Base-by-base conservation (phyloP, 2,329 filamentous ascomycete species). In the Hypomyces perniciosus region DNA sequence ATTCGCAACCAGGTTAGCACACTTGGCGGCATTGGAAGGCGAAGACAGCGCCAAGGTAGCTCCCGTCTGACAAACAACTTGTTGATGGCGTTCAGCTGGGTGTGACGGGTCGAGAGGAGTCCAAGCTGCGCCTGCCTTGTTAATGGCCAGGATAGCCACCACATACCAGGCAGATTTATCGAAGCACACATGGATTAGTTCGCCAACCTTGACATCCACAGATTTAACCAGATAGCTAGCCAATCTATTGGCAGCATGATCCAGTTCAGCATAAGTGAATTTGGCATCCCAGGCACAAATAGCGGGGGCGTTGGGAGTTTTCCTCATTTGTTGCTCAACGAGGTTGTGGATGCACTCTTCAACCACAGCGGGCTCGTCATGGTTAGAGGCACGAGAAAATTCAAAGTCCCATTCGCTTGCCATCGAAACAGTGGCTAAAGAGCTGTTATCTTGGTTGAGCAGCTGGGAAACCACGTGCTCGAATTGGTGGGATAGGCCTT, bases 81-180 rank as follows among this genome's bases (percentile, higher is more conserved):
- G 33, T n/a, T 54, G 31, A 5, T 50, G 46, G 26, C 51, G 51
- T 20, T 53, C 40, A 20, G 29, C 12, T 7, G 51, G 51, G n/a
- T 53, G 51, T 12, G 46, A 44, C 4, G 51, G 51, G 6, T 53
- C 51, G 3, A 53, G 46, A 1, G 51, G 51, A 35, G 33, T 41
- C 46, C 46, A 53, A 10, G 46, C 51, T 8, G 46, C 51, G 26
- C 51, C 51, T 2, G 51, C 51, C 41, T 53, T 53, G 9, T 50
- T 50, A 9, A 53, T 53, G 2, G 51, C 51, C 4, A 53, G 38
- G 8, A 46, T 46, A 8, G 46, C 42, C n/a, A 53, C 30, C 4
- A 50, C 26, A 33, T 40, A 40, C 46, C 46, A 50, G 37, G 46
- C 48, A n/a, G 48, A 51, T 13, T 51, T 51, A 27, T 51, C 48